Base-by-base conservation (phyloP, 2,329 filamentous ascomycete genomes). In the Fusarium devonianum region DNA sequence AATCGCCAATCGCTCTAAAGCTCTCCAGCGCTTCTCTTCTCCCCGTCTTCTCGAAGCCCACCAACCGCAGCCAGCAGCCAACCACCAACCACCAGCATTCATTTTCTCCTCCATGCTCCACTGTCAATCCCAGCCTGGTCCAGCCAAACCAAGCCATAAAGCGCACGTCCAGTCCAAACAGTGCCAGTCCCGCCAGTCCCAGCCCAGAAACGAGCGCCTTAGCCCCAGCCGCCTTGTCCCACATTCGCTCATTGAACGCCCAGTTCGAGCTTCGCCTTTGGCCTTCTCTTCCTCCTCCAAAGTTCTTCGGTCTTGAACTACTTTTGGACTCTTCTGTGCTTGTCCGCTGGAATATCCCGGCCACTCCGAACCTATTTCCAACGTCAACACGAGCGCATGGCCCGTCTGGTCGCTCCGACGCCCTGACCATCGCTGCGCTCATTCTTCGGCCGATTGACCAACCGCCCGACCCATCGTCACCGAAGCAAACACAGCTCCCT, bases 1-100 rank as follows among this genome's bases (percentile, higher is more conserved):
- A 13, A 13, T n/a, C n/a, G n/a, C n/a, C n/a, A n/a, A n/a, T n/a
- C n/a, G n/a, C n/a, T n/a, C n/a, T n/a, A n/a, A n/a, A n/a, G n/a
- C n/a, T n/a, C n/a, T 26, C 23, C 21, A 6, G 10, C 18, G 4
- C 21, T 21, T 14, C 7, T 40, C 35, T 41, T 39, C 36, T 26
- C n/a, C 30, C 33, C 29, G 33, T 41, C 52, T 53, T 59, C 39
- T 56, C 38, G 32, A 58, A 58, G 43, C 35, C 26, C 47, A 47
- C 43, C 43, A 37, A 47, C 35, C 34, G 41, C 39, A 23, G 12
- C 32, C 33, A 26, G 13, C 28, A 4, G 22, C 22, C 22, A 8
- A 25, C 25, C 38, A 36, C 43, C 41, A 46, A 23, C 33, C 43
- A 35, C 50, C 45, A 50, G 36, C 50, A 40, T 12, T 39, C 48